These are phyloP conservation scores for Oenanthe sinensis DNA, from an alignment of 129 eudicot species.

Conservation along the genomic window DNA sequence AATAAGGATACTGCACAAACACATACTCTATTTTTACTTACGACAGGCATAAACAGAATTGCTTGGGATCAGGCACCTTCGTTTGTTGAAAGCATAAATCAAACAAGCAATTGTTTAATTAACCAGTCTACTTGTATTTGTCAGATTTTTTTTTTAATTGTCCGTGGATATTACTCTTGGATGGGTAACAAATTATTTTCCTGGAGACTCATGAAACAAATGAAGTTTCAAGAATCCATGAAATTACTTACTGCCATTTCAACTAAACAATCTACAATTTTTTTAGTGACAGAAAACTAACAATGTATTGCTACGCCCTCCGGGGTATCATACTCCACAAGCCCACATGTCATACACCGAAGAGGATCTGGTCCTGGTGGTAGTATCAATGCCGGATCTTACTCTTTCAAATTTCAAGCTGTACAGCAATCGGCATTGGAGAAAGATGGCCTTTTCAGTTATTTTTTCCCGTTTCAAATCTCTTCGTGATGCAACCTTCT, in stretches of 20 bases:
- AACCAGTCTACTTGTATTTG: too few relatives aligned
- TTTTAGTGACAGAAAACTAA: neutral
- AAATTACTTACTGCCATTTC: neutral
- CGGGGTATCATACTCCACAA: neutral
- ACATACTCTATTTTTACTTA: too few relatives aligned
- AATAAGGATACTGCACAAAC: too few relatives aligned
- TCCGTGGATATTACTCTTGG: too few relatives aligned
- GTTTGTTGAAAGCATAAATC: too few relatives aligned
- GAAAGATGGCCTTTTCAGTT: neutral
- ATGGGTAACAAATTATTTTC: too few relatives aligned
- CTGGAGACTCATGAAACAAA: neutral
- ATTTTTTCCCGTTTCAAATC: neutral
- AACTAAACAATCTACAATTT: too few relatives aligned
- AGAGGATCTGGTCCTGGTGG: neutral
- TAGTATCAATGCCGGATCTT: neutral
- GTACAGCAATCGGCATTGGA: neutral
- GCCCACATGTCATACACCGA: neutral
- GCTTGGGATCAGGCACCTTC: too few relatives aligned
- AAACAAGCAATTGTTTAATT: too few relatives aligned
- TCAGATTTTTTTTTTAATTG: too few relatives aligned
- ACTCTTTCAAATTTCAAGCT: neutral
- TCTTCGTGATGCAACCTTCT: neutral
- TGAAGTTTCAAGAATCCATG: neutral
- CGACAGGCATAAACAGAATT: too few relatives aligned
- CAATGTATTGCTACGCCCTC: neutral